Evolutionary conservation across 2,329 filamentous ascomycete species (phyloP), one percentile per base, ranked within the genome.

Genomic region (Trichoderma brevicompactum): DNA sequence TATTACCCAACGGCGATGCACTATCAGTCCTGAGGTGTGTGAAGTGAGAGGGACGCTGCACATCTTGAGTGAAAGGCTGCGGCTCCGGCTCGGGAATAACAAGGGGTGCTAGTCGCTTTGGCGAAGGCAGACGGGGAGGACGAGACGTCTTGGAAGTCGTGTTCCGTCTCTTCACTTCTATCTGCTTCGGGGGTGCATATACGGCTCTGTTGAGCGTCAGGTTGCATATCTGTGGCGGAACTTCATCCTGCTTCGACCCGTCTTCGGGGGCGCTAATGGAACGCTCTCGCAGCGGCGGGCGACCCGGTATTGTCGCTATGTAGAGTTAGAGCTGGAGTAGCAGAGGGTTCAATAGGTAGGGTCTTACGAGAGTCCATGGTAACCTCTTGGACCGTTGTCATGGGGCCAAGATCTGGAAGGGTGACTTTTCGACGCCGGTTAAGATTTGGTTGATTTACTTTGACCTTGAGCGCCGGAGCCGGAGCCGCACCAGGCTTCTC

Each of bases 341-440:
- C 36, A n/a, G n/a, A 38, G 12, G 2, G 10, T 5, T 63, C n/a
- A 34, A 52, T 38, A 17, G 41, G 9, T 32, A 41, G 9, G 19
- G 34, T 80, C 88, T 79, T 80, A 91, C 88, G 88, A 71, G 88
- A 90, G 76, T 91, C 88, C 87, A 90, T 89, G 59, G 86, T 75
- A 55, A 83, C 77, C 72, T 90, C 88, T 68, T 89, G 87, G 13
- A 90, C 87, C 1, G 87, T 89, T 5, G 87, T 89, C 87, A 89
- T 88, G 40, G 86, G 86, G 2, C 86, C 87, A 55, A 89, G 75
- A 67, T 90, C 88, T 9, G 86, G 84, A 13, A 88, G 83, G 75
- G 85, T 89, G 70, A 85, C 79, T 72, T 90, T 90, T 68, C 87
- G 83, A 70, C 87, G 82, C 67, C 87, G 80, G 56, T 77, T 80